Evolutionary conservation across 306 rosid genomes (phyloP).

Genomic region (Arachis stenosperma): DNA sequence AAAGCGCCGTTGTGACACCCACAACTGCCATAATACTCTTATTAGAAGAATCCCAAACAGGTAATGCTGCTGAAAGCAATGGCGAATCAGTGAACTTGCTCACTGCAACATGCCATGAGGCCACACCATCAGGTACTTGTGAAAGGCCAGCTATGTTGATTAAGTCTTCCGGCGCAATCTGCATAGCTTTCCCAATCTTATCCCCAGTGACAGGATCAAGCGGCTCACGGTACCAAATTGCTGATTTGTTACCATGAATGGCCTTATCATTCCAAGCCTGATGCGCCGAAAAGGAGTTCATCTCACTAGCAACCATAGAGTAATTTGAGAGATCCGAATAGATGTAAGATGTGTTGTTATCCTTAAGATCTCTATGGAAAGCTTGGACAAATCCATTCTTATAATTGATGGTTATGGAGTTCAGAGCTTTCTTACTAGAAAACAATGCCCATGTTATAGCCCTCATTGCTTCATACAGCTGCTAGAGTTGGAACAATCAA

Average conservation of each 20-base stretch:
- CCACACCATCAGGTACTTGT: slow-evolving; percentile 92
- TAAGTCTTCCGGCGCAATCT: slow-evolving; percentile 85
- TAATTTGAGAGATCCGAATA: slow-evolving; percentile 89
- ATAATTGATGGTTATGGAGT: slow-evolving; percentile 90
- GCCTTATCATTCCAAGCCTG: slow-evolving; percentile 68
- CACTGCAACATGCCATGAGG: slow-evolving; percentile 96
- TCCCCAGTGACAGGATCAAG: slow-evolving; percentile 88
- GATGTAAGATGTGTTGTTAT: slow-evolving; percentile 86
- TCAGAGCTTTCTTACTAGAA: slow-evolving; percentile 83
- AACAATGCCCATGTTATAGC: slow-evolving; percentile 92
- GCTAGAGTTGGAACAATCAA: slow-evolving; percentile 48
- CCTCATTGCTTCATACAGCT: slow-evolving; percentile 90
- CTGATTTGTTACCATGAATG: slow-evolving; percentile 76
- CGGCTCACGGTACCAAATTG: slow-evolving; percentile 91
- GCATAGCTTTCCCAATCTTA: slow-evolving; percentile 84
- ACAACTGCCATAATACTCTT: slow-evolving; percentile 92
- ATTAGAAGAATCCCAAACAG: slow-evolving; percentile 85
- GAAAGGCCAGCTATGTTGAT: slow-evolving; percentile 88
- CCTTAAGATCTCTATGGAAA: slow-evolving; percentile 86
- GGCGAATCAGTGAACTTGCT: slow-evolving; percentile 96
- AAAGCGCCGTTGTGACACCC: slow-evolving; percentile 94
- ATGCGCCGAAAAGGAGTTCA: slow-evolving; percentile 46
- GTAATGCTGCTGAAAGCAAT: slow-evolving; percentile 94
- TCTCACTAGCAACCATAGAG: slow-evolving; percentile 63
- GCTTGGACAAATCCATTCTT: slow-evolving; percentile 96